A percentile compares a stretch with the other conserved stretches of the same genome.
These are phyloP conservation scores for Termitomyces sp. DNA, from an alignment of 768 basidiomycete genomes.

Conservation along the genomic window DNA sequence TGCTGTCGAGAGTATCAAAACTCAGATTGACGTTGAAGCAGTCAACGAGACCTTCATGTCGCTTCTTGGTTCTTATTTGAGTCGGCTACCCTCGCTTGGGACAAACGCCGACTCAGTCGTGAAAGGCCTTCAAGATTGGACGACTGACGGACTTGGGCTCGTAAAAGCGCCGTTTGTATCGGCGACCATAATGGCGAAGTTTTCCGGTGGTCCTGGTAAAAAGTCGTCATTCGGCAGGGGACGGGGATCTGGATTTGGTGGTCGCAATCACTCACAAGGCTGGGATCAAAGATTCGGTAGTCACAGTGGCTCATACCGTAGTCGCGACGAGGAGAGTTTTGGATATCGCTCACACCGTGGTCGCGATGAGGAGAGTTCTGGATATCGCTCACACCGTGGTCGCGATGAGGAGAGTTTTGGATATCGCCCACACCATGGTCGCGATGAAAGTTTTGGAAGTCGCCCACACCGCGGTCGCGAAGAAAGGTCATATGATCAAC, in stretches of 20 bases:
- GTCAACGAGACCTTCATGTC: slow-evolving; percentile 62
- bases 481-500: background rate
- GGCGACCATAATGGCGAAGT: slow-evolving; percentile 35
- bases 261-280: background rate
- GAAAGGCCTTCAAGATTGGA: slow-evolving; percentile 61
- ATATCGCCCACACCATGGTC: background rate
- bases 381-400: background rate
- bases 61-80: slow-evolving; percentile 69
- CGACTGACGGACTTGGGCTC: slow-evolving; percentile 52
- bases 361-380: background rate
- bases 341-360: background rate
- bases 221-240: background rate
- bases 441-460: background rate
- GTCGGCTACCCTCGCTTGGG: slow-evolving; percentile 46
- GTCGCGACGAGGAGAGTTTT: background rate
- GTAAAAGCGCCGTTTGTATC: slow-evolving; percentile 49
- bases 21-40: slow-evolving; percentile 42
- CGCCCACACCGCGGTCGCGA: background rate
- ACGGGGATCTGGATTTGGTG: background rate
- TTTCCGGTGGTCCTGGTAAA: background rate
- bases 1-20: slow-evolving; percentile 26
- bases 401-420: background rate
- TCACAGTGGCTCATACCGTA: background rate
- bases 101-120: slow-evolving; percentile 40
- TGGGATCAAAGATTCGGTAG: background rate